phyloP scores from a whole-genome alignment of 768 basidiomycete genomes.

The Lactarius pseudohatsudake region DNA sequence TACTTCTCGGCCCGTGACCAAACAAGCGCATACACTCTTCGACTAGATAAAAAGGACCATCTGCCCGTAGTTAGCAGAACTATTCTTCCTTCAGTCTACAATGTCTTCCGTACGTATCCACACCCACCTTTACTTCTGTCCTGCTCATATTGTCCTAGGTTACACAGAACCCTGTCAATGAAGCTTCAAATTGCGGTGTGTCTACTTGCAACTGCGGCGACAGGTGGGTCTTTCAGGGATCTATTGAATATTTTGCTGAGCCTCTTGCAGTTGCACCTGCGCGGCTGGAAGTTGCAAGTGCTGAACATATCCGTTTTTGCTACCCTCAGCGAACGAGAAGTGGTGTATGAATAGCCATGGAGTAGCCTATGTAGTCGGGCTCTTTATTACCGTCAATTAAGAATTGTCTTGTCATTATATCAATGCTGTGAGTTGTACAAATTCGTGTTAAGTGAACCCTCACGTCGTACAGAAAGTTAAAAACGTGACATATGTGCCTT shows the following conservation, averaged over 20 bases:
- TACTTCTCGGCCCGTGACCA: not conserved
- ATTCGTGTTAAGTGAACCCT: not conserved
- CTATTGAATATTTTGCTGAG: not conserved
- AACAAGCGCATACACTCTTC: slow-evolving; percentile 7
- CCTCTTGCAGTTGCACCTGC: slow-evolving; percentile 52
- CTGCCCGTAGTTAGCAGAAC: not conserved
- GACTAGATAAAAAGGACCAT: not conserved
- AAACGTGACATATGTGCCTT: not conserved
- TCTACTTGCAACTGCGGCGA: slow-evolving; percentile 52
- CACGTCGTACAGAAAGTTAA: not conserved
- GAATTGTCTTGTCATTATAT: not conserved
- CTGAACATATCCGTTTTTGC: slow-evolving; percentile 36
- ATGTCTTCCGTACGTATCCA: slow-evolving; percentile 13
- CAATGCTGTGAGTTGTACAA: not conserved
- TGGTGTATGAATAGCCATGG: not conserved
- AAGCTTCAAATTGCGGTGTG: slow-evolving; percentile 30
- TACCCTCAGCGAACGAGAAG: not conserved
- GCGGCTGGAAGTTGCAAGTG: slow-evolving; percentile 66
- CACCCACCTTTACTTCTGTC: not conserved
- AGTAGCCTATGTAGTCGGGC: not conserved
- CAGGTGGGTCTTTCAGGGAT: slow-evolving; percentile 36
- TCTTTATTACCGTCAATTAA: not conserved
- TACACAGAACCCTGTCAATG: slow-evolving; percentile 39
- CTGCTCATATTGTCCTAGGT: not conserved
- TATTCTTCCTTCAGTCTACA: not conserved